A percentile compares a stretch with the other conserved stretches of the same genome.
These are phyloP conservation scores for Pythium pyrilobum DNA, from an alignment of 352 stramenopile species.

Conservation along the genomic window DNA sequence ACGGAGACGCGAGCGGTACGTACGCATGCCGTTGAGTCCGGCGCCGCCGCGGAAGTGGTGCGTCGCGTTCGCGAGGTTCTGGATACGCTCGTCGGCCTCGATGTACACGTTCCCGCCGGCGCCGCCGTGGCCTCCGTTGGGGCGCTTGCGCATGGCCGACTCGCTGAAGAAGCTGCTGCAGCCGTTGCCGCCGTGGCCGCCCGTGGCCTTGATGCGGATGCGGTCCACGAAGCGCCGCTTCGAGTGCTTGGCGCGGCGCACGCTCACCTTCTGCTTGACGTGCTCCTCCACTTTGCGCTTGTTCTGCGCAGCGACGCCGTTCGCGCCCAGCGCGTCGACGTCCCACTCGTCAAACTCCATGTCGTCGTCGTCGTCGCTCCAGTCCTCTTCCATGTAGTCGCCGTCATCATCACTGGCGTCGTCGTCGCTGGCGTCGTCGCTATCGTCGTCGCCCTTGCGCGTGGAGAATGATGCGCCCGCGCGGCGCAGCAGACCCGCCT, in stretches of 20 bases:
- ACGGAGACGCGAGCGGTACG: constrained; percentile 11
- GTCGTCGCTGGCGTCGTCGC: constrained; percentile 23
- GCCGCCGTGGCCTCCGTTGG: constrained; percentile 81
- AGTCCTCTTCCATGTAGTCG: constrained; percentile 28
- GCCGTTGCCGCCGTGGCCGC: constrained; percentile 84
- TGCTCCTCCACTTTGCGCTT: constrained; percentile 65
- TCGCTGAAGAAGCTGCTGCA: constrained; percentile 83
- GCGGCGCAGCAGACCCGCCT: constrained; percentile 15
- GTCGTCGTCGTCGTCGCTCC: constrained; percentile 32
- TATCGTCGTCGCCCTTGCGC: constrained; percentile 30
- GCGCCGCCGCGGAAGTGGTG: constrained; percentile 81
- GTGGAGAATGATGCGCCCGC: constrained; percentile 16
- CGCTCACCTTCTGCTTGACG: constrained; percentile 83
- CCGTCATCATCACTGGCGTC: constrained; percentile 35
- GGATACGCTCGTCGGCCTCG: constrained; percentile 59
- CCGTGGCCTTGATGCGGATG: constrained; percentile 86
- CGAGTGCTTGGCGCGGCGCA: constrained; percentile 78
- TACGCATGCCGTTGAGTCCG: constrained; percentile 83
- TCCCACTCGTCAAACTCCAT: constrained; percentile 24
- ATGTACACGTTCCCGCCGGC: constrained; percentile 80
- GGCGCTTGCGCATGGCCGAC: constrained; percentile 60
- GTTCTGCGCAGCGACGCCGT: constrained; percentile 15
- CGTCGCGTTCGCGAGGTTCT: constrained; percentile 80
- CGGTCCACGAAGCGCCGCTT: constrained; percentile 89
- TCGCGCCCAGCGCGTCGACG: constrained; percentile 20